A percentile compares a stretch with the other conserved stretches of the same genome.
Evolutionary conservation across 805 yeast species (phyloP).

Genomic region (Tetrapisispora iriomotensis): DNA sequence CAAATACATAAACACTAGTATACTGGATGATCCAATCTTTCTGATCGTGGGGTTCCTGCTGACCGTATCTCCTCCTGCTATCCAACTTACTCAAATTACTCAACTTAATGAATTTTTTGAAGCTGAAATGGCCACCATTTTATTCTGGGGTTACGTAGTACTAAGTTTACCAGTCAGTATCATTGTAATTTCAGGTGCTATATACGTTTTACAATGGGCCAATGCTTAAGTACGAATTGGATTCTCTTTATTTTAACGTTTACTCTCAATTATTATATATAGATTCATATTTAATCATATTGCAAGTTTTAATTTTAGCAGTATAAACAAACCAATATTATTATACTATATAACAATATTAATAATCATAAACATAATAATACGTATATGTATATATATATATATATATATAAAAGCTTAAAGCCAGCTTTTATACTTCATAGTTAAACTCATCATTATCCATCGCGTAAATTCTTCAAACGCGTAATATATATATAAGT

Average conservation of each 20-base stretch:
- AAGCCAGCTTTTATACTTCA: too few relatives aligned
- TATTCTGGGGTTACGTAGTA: slow-evolving; percentile 75
- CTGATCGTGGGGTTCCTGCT: slow-evolving; percentile 65
- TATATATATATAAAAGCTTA: too few relatives aligned
- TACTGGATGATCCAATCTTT: slow-evolving; percentile 73
- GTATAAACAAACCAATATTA: too few relatives aligned
- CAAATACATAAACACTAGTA: slow-evolving; percentile 53
- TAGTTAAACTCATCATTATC: too few relatives aligned
- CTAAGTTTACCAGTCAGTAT: slow-evolving; percentile 71
- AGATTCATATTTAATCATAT: background rate
- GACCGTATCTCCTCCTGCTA: slow-evolving; percentile 76
- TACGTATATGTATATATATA: too few relatives aligned
- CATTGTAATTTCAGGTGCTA: slow-evolving; percentile 55
- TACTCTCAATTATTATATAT: background rate
- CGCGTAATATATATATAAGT: too few relatives aligned
- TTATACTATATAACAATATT: too few relatives aligned
- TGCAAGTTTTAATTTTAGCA: too few relatives aligned
- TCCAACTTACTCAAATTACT: slow-evolving; percentile 72
- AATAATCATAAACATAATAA: too few relatives aligned
- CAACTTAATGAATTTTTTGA: slow-evolving; percentile 68
- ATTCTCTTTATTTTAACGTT: background rate
- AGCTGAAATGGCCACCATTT: slow-evolving; percentile 72
- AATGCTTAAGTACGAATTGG: slow-evolving; percentile 4
- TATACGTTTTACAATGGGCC: slow-evolving; percentile 39
- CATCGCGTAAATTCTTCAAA: too few relatives aligned